phyloP scores from a whole-genome alignment of 1,139 yeast genomes.

The Zygosaccharomyces sapae region DNA sequence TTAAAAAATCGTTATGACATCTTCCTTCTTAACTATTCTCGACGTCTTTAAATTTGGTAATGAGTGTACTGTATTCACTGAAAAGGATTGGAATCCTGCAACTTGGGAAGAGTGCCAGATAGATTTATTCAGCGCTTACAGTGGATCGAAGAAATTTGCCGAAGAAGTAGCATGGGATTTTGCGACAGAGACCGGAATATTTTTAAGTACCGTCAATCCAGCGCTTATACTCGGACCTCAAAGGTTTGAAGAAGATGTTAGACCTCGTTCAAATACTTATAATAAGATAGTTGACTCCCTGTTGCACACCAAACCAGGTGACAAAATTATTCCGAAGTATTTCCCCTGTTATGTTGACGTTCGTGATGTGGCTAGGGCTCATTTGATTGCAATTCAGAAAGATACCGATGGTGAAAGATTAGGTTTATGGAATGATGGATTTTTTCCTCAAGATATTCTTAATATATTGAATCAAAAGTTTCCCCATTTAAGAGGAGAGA shows the following conservation, averaged over 20 bases:
- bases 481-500: too few species aligned
- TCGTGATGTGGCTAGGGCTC: constrained; percentile 51
- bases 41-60: constrained; percentile 8
- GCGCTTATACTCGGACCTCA: constrained; percentile 45
- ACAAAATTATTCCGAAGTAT: constrained; percentile 7
- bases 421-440: constrained; percentile 32
- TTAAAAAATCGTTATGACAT: constrained; percentile 48
- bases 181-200: constrained; percentile 31
- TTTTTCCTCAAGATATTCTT: constrained; percentile 30
- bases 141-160: constrained; percentile 45
- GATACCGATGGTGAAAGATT: constrained; percentile 35
- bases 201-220: constrained; percentile 43
- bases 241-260: constrained; percentile 31
- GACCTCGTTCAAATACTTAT: constrained; percentile 36
- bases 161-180: constrained; percentile 51
- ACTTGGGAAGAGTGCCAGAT: constrained; percentile 35
- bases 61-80: constrained; percentile 23
- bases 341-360: constrained; percentile 43
- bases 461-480: constrained; percentile 36
- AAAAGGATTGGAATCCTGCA: constrained; percentile 40
- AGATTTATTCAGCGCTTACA: constrained; percentile 38
- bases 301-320: constrained; percentile 17
- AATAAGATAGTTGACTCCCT: constrained; percentile 36
- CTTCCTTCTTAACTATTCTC: constrained; percentile 49
- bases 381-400: constrained; percentile 41